Base-by-base conservation (phyloP, 352 stramenopile species). In the Blastocystis sp. region DNA sequence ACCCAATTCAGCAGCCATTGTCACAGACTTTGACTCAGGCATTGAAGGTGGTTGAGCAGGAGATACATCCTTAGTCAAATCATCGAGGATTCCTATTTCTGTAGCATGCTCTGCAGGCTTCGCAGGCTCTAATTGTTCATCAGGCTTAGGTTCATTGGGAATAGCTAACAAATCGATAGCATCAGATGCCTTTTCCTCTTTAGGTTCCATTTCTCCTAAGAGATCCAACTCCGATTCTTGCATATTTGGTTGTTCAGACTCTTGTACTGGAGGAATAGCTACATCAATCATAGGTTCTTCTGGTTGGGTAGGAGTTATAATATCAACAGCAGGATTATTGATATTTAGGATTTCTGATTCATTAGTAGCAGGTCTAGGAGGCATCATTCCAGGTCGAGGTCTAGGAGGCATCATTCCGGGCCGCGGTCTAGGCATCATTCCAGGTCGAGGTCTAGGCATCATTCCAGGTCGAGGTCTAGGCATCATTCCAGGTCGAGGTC, bases 1-100 rank as follows among this genome's bases (percentile, higher is more conserved):
- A 29, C 73, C 73, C 56, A 84, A 29, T 55, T 84, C 73, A 9
- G 73, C 73, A 15, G 73, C 73, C 73, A 84, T 84, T 43, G 73
- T 84, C 73, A 84, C 73, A n/a, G 73, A 84, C 23, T 50, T 84
- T 20, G 73, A 55, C 73, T 84, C 73, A 26, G 69, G 69, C 69
- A 62, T n/a, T 43, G 7, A n/a, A 23, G 55, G 45, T 43, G 18
- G n/a, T 13, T 13, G 53, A 29, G 4, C 50, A 68, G 73, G 15
- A 23, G 50, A n/a, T 29, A 39, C n/a, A 55, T n/a, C 73, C 5
- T 45, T 34, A 9, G 53, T 37, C 20, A 47, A 43, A 13, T 9
- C 34, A n/a, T 23, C 29, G 11, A 37, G 13, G 20, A 47, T 13
- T 75, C 11, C 23, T 8, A 8, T n/a, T 8, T 23, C 63, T 53